Conservation (phyloP, 768 basidiomycete genomes). For the Termitomyces sp. region DNA sequence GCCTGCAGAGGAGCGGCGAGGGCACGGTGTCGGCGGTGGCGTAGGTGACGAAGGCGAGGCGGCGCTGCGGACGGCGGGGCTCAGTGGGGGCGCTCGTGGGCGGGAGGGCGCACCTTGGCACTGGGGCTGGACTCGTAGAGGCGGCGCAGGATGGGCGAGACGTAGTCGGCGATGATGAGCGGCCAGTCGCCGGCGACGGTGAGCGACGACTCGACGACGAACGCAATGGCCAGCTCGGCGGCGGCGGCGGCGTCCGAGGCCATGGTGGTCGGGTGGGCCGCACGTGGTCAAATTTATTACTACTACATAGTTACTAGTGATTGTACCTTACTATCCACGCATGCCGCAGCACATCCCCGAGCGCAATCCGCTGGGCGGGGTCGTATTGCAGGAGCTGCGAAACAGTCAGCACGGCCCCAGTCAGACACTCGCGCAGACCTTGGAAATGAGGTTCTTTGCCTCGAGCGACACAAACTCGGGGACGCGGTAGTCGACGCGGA, state of each 20-base stretch:
- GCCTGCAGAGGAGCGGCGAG: conserved; percentile 48
- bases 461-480: conserved; percentile 55
- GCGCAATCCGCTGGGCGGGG: conserved; percentile 71
- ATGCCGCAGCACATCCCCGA: conserved; percentile 74
- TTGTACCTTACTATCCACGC: conserved; percentile 81
- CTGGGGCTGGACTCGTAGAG: conserved; percentile 36
- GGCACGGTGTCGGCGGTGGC: conserved; percentile 52
- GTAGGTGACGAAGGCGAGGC: conserved; percentile 58
- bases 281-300: not conserved
- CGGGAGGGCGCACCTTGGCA: conserved; percentile 24
- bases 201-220: conserved; percentile 59
- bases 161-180: conserved; percentile 38
- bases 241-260: not conserved
- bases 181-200: conserved; percentile 50
- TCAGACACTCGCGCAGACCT: conserved; percentile 33
- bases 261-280: not conserved
- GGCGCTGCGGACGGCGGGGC: conserved; percentile 19
- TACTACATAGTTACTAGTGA: conserved; percentile 4
- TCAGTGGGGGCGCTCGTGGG: not conserved
- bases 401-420: too few relatives aligned
- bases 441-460: conserved; percentile 58
- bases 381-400: conserved; percentile 77
- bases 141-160: conserved; percentile 47
- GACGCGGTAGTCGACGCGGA: conserved; percentile 74
- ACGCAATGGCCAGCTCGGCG: conserved; percentile 38